A percentile compares a stretch with the other conserved stretches of the same genome.
These are phyloP conservation scores for Hemileccinum impolitum DNA, from an alignment of 768 basidiomycete species.

Conservation along the genomic window DNA sequence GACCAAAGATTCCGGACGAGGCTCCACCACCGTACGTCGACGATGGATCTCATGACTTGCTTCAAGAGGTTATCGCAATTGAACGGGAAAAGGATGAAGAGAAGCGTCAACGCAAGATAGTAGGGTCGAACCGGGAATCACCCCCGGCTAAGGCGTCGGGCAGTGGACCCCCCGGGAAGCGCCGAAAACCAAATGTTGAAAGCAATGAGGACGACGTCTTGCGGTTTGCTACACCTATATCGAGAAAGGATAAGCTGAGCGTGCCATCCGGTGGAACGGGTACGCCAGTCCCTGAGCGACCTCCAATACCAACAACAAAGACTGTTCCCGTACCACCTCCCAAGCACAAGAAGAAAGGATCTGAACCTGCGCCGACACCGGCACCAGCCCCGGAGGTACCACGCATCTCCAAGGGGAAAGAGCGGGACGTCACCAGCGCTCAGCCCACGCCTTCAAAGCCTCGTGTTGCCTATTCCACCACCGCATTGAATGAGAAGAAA, in stretches of 20 bases:
- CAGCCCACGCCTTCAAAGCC: slow-evolving; percentile 37
- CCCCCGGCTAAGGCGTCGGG: slow-evolving; percentile 36
- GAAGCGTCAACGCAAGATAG: slow-evolving; percentile 42
- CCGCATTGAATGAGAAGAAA: slow-evolving; percentile 78
- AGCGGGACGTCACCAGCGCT: slow-evolving; percentile 48
- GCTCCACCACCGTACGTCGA: slow-evolving; percentile 69
- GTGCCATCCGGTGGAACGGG: slow-evolving; percentile 37
- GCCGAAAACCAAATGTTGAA: slow-evolving; percentile 48
- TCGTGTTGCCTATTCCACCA: slow-evolving; percentile 37
- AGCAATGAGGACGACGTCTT: slow-evolving; percentile 62
- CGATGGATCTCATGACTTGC: slow-evolving; percentile 77
- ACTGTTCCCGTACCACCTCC: slow-evolving; percentile 23
- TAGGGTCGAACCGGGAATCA: slow-evolving; percentile 39
- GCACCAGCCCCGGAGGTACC: slow-evolving; percentile 24
- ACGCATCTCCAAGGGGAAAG: slow-evolving; percentile 69
- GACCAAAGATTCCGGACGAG: slow-evolving; percentile 41
- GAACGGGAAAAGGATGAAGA: slow-evolving; percentile 64
- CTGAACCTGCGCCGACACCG: slow-evolving; percentile 22
- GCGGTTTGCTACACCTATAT: slow-evolving; percentile 51
- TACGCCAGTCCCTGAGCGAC: slow-evolving; percentile 39
- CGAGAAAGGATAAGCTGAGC: slow-evolving; percentile 48
- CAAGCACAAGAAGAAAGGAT: slow-evolving; percentile 44
- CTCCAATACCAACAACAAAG: slow-evolving; percentile 25
- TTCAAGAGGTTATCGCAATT: slow-evolving; percentile 80
- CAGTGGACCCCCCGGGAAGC: slow-evolving; percentile 45